Evolutionary conservation across 2,329 filamentous ascomycete genomes (phyloP).

Genomic region (Bipolaris sorokiniana): DNA sequence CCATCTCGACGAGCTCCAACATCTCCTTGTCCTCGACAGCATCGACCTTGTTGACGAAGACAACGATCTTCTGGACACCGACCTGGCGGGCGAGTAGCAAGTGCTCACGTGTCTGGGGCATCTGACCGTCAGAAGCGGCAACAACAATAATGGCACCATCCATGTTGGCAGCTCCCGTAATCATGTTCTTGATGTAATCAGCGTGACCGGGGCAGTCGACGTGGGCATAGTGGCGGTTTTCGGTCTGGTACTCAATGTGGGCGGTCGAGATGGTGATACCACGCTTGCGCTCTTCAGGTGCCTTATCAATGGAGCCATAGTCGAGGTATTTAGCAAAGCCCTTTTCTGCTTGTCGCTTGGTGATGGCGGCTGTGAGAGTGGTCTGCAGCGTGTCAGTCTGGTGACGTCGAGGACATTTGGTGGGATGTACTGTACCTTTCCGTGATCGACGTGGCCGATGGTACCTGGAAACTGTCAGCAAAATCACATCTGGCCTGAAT

Average conservation of each 20-base stretch:
- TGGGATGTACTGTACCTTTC: conserved; percentile 71
- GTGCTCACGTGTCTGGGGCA: conserved; percentile 99
- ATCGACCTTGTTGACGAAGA: conserved; percentile 99
- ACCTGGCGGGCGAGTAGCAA: conserved; percentile 97
- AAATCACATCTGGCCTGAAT: neutral
- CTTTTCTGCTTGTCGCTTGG: conserved; percentile 95
- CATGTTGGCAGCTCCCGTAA: conserved; percentile 99
- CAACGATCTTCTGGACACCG: conserved; percentile 96
- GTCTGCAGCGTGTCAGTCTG: conserved; percentile 65
- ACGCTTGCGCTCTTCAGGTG: conserved; percentile 98
- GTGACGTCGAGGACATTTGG: conserved; percentile 18
- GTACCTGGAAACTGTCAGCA: conserved; percentile 65
- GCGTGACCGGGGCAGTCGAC: conserved; percentile 99
- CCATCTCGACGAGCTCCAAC: conserved; percentile 99
- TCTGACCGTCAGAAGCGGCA: conserved; percentile 97
- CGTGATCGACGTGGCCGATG: conserved; percentile 99
- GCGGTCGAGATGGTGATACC: conserved; percentile 99
- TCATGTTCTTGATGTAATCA: conserved; percentile 99
- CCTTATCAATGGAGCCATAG: conserved; percentile 98
- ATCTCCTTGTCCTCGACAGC: conserved; percentile 97
- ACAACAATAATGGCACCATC: conserved; percentile 99
- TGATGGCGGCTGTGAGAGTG: conserved; percentile 97
- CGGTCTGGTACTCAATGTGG: conserved; percentile 98
- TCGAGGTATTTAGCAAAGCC: conserved; percentile 93
- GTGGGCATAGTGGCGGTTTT: conserved; percentile 95